Conservation (phyloP, 805 yeast species). For the Ogataea allantospora region DNA sequence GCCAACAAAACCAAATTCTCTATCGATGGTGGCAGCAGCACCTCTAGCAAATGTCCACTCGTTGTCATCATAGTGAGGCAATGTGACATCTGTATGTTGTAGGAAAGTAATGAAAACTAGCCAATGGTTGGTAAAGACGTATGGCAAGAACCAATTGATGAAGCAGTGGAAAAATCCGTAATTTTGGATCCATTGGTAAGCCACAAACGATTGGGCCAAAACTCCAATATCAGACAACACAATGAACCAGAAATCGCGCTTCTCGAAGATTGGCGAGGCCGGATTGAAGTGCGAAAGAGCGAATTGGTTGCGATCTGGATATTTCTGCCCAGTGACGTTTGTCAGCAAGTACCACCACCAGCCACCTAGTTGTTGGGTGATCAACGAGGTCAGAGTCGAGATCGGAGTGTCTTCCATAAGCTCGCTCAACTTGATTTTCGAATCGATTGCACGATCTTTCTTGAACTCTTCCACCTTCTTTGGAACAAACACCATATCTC, state of each 20-base stretch:
- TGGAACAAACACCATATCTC: slow-evolving; percentile 87
- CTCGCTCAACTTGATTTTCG: slow-evolving; percentile 42
- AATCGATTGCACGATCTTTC: slow-evolving; percentile 23
- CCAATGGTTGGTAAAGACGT: slow-evolving; percentile 85
- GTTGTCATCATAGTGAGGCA: slow-evolving; percentile 75
- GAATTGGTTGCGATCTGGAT: slow-evolving; percentile 45
- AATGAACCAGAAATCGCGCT: slow-evolving; percentile 68
- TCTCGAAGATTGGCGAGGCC: slow-evolving; percentile 68
- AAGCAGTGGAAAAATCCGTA: slow-evolving; percentile 63
- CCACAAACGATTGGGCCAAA: slow-evolving; percentile 45
- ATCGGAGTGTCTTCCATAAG: slow-evolving; percentile 75
- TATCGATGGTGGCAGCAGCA: slow-evolving; percentile 85
- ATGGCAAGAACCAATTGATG: slow-evolving; percentile 75
- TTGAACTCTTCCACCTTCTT: slow-evolving; percentile 58
- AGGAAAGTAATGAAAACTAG: slow-evolving; percentile 80
- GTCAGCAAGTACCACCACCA: slow-evolving; percentile 65
- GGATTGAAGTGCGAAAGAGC: slow-evolving; percentile 71
- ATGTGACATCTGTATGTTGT: slow-evolving; percentile 76
- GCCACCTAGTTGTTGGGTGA: slow-evolving; percentile 75
- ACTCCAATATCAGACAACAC: slow-evolving; percentile 74
- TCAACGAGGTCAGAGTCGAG: slow-evolving; percentile 50
- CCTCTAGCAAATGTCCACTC: slow-evolving; percentile 89
- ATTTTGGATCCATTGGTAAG: slow-evolving; percentile 58
- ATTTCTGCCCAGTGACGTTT: slow-evolving; percentile 76
- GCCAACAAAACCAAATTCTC: slow-evolving; percentile 81